Evolutionary conservation across 768 basidiomycete species (phyloP).

Genomic region (Gymnopilus junonius): DNA sequence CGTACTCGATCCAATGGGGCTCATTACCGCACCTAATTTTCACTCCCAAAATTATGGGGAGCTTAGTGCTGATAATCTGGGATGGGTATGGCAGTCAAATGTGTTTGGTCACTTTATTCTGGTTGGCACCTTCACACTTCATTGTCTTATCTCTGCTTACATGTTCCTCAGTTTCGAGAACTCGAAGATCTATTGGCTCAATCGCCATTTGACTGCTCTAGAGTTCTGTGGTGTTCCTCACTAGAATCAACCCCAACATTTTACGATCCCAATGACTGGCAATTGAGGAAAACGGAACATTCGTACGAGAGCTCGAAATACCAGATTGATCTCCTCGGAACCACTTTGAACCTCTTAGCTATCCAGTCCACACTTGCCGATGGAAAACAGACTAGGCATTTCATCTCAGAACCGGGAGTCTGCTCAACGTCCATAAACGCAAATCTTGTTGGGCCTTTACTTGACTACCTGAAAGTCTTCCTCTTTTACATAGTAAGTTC

Average conservation of each 20-base stretch:
- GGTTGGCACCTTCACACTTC: slow-evolving; percentile 43
- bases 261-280: slow-evolving; percentile 73
- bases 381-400: slow-evolving; percentile 50
- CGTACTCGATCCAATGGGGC: slow-evolving; percentile 43
- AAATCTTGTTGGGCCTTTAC: slow-evolving; percentile 48
- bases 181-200: slow-evolving; percentile 57
- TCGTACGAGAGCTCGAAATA: slow-evolving; percentile 80
- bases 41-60: slow-evolving; percentile 63
- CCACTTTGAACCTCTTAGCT: slow-evolving; percentile 55
- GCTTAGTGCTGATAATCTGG: slow-evolving; percentile 68
- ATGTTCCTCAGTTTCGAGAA: slow-evolving; percentile 56
- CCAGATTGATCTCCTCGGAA: slow-evolving; percentile 71
- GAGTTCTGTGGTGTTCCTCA: slow-evolving; percentile 84
- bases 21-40: slow-evolving; percentile 58
- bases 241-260: slow-evolving; percentile 58
- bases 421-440: slow-evolving; percentile 64
- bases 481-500: slow-evolving; percentile 67
- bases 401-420: slow-evolving; percentile 72
- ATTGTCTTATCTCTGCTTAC: neutral
- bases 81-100: slow-evolving; percentile 86
- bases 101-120: slow-evolving; percentile 81
- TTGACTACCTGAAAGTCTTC: slow-evolving; percentile 52
- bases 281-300: slow-evolving; percentile 59
- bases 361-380: slow-evolving; percentile 25
- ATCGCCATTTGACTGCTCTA: slow-evolving; percentile 47